Evolutionary conservation across 2,329 filamentous ascomycete species (phyloP).

Genomic region (Fusarium sp.): DNA sequence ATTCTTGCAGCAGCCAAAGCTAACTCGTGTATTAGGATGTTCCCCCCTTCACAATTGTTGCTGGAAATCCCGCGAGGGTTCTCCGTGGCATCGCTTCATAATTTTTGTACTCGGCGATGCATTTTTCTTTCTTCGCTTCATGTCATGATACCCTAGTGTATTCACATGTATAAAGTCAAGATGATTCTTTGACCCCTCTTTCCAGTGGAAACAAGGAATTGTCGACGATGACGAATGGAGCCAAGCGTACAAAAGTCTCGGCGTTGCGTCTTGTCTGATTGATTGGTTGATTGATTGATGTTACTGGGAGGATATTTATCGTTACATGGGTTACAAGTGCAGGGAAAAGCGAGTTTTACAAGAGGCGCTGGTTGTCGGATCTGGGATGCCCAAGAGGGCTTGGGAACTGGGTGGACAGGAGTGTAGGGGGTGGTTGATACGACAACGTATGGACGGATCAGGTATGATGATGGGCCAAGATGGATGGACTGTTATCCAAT

Average conservation of each 20-base stretch:
- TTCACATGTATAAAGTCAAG: conserved; percentile 37
- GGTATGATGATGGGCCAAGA: background rate
- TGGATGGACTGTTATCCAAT: conserved; percentile 3
- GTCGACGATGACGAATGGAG: conserved; percentile 21
- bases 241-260: conserved; percentile 34
- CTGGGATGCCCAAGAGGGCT: conserved; percentile 12
- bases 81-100: conserved; percentile 51
- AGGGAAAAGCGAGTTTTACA: conserved; percentile 32
- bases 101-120: conserved; percentile 28
- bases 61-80: conserved; percentile 72
- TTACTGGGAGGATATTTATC: conserved; percentile 16
- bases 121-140: conserved; percentile 28
- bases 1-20: background rate
- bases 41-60: conserved; percentile 71
- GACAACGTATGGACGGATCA: background rate
- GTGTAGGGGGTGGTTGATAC: conserved; percentile 23
- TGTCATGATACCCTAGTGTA: conserved; percentile 47
- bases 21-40: conserved; percentile 59
- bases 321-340: conserved; percentile 16
- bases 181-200: conserved; percentile 4
- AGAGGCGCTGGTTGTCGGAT: conserved; percentile 24
- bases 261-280: conserved; percentile 29
- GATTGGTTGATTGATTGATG: background rate
- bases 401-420: conserved; percentile 8
- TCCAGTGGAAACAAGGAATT: conserved; percentile 3